Evolutionary conservation across 768 basidiomycete species (phyloP).

Genomic region (Clitopilus passeckerianus): DNA sequence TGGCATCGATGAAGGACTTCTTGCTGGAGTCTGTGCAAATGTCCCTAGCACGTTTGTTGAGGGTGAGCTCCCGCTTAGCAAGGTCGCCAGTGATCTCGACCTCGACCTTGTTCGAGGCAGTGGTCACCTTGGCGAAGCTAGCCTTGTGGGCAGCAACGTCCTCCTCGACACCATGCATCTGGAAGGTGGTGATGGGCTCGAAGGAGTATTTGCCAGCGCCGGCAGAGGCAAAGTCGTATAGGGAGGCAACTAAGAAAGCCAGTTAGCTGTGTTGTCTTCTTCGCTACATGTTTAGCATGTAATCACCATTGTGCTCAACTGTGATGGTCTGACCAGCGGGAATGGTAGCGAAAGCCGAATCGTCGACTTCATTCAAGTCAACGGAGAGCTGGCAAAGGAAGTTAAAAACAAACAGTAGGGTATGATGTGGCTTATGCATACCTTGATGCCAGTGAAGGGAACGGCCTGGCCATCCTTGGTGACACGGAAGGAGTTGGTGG

Average conservation of each 20-base stretch:
- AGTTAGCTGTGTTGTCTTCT: background rate
- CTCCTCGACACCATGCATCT: slow-evolving; percentile 10
- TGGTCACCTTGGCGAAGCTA: slow-evolving; percentile 18
- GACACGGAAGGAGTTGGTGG: slow-evolving; percentile 38
- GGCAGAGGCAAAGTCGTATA: slow-evolving; percentile 34
- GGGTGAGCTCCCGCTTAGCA: slow-evolving; percentile 20
- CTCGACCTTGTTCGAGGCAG: slow-evolving; percentile 17
- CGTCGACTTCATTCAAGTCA: slow-evolving; percentile 21
- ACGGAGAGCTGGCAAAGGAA: slow-evolving; percentile 25
- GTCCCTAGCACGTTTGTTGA: slow-evolving; percentile 26
- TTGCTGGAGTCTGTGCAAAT: slow-evolving; percentile 27
- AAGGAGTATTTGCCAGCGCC: slow-evolving; percentile 34
- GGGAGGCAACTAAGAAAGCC: slow-evolving; percentile 23
- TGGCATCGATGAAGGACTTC: slow-evolving; percentile 30
- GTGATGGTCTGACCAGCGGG: slow-evolving; percentile 29
- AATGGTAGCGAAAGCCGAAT: slow-evolving; percentile 26
- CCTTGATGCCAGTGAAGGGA: slow-evolving; percentile 41
- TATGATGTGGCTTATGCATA: slow-evolving; percentile 9
- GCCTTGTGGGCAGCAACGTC: slow-evolving; percentile 9
- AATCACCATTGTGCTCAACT: slow-evolving; percentile 27
- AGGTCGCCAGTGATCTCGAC: slow-evolving; percentile 29
- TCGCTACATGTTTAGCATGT: background rate
- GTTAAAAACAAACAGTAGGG: background rate
- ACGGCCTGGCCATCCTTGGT: slow-evolving; percentile 32
- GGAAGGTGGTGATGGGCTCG: slow-evolving; percentile 29